Percentiles rank a stretch among this genome's conserved stretches.
Evolutionary conservation across 257 asterid species (phyloP).

Genomic region (Plantago major): DNA sequence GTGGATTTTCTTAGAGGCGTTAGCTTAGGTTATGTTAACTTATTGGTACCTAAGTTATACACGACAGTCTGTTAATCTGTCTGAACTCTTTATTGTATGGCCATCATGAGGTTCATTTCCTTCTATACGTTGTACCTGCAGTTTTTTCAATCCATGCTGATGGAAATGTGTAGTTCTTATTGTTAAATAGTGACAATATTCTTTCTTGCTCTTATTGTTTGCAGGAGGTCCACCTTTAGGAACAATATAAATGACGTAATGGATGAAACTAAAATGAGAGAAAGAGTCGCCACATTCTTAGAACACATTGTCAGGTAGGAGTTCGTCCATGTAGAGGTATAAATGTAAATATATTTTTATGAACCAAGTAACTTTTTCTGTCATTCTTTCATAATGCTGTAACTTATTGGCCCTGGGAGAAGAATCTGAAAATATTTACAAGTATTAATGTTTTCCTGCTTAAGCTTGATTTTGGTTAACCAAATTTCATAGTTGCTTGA

Average conservation of each 20-base stretch:
- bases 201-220: slow-evolving; percentile 19
- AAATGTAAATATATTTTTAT: slow-evolving; percentile 5
- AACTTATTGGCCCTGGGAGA: slow-evolving; percentile 3
- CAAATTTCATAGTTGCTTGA: no score
- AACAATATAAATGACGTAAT: slow-evolving; percentile 31
- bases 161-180: background rate
- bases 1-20: slow-evolving; percentile 1
- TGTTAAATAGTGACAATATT: slow-evolving; percentile 14
- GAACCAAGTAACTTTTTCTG: slow-evolving; percentile 7
- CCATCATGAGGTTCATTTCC: background rate
- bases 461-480: background rate
- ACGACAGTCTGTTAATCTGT: background rate
- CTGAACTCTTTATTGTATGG: background rate
- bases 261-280: slow-evolving; percentile 38
- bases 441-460: background rate
- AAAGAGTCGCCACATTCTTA: slow-evolving; percentile 55
- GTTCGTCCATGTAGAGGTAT: slow-evolving; percentile 4
- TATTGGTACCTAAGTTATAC: background rate
- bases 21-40: background rate
- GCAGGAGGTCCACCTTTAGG: slow-evolving; percentile 54
- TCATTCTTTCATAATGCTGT: background rate
- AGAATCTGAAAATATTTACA: slow-evolving; percentile 9
- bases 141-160: no score
- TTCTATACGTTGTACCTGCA: background rate
- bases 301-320: slow-evolving; percentile 56